These are phyloP conservation scores for Samsoniella hepiali DNA, from an alignment of 2,329 filamentous ascomycete genomes.

Conservation along the genomic window DNA sequence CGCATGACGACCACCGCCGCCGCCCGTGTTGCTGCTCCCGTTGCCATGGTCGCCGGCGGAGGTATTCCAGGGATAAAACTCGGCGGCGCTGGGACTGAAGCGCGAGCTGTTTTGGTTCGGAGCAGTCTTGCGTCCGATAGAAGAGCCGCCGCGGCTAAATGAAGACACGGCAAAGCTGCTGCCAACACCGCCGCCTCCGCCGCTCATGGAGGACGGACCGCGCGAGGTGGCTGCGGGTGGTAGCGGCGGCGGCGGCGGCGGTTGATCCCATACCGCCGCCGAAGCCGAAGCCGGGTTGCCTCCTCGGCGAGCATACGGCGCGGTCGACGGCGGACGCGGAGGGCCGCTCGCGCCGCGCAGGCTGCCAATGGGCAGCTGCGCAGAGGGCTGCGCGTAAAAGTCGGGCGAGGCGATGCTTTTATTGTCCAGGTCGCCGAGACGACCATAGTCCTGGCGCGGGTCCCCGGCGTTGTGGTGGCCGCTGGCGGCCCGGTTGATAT, in stretches of 20 bases:
- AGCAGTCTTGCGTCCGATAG: constrained; percentile 8
- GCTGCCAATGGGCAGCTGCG: constrained; percentile 7
- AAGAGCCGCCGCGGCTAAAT: constrained; percentile 16
- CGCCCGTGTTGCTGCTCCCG: background rate
- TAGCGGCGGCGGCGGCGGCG: too few relatives aligned
- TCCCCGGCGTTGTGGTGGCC: background rate
- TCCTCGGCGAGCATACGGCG: constrained; percentile 7
- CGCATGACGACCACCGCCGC: constrained; percentile 17
- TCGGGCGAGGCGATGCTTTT: constrained; percentile 4
- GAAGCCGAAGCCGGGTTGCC: background rate
- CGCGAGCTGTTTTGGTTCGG: constrained; percentile 13
- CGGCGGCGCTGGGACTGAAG: constrained; percentile 34
- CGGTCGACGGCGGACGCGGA: background rate
- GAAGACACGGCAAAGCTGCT: constrained; percentile 20
- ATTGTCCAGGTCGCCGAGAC: background rate
- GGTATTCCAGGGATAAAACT: constrained; percentile 32
- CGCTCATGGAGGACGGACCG: background rate
- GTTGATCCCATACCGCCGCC: background rate
- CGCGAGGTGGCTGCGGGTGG: background rate
- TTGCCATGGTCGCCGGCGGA: constrained; percentile 25
- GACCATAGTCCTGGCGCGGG: background rate
- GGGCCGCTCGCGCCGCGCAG: background rate
- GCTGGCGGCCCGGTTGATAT: background rate
- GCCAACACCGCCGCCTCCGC: background rate
- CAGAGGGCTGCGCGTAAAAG: background rate